Percentiles rank a stretch among this genome's conserved stretches.
These are phyloP conservation scores for Pythium aristosporum DNA, from an alignment of 352 stramenopile genomes.

Conservation along the genomic window DNA sequence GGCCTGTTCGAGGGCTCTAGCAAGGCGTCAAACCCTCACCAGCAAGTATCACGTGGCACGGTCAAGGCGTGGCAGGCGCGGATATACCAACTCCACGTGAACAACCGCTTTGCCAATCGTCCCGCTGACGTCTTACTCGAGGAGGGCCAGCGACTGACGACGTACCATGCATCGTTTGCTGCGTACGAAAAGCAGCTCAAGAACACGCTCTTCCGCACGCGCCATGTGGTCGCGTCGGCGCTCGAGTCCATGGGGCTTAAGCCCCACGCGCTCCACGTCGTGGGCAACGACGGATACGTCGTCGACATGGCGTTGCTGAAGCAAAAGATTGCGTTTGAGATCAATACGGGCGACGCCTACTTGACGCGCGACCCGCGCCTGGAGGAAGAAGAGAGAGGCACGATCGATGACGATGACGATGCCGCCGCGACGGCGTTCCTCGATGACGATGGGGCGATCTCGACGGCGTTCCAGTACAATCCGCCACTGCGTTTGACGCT, in stretches of 20 bases:
- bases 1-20: conserved; percentile 37
- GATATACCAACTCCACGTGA: conserved; percentile 67
- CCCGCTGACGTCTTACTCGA: conserved; percentile 36
- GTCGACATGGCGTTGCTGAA: conserved; percentile 50
- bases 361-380: conserved; percentile 17
- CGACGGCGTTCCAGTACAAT: neutral
- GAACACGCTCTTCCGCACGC: conserved; percentile 54
- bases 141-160: conserved; percentile 19
- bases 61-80: conserved; percentile 22
- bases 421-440: no score
- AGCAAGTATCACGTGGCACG: neutral
- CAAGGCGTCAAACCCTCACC: conserved; percentile 23
- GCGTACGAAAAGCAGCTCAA: conserved; percentile 49
- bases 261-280: conserved; percentile 18
- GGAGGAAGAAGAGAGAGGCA: neutral
- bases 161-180: conserved; percentile 50
- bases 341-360: conserved; percentile 58
- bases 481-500: conserved; percentile 37
- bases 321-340: conserved; percentile 65
- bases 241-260: conserved; percentile 51
- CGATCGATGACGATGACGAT: no score
- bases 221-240: conserved; percentile 54
- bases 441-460: no score
- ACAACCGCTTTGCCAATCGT: conserved; percentile 43
- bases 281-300: conserved; percentile 39